These are phyloP conservation scores for Henningerozyma blattae DNA, from an alignment of 805 yeast species.

Conservation along the genomic window DNA sequence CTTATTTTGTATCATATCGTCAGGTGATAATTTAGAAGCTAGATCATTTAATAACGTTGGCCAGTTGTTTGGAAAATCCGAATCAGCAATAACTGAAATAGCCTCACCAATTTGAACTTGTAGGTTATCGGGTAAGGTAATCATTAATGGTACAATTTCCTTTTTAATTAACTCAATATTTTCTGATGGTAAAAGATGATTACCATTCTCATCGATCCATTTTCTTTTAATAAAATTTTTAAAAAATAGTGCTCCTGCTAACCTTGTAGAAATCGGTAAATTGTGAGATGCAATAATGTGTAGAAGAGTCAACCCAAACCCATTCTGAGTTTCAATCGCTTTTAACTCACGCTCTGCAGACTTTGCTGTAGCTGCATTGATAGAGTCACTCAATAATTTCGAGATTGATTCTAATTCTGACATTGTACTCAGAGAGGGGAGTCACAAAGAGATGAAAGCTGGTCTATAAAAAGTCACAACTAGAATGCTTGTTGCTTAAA, in stretches of 20 bases:
- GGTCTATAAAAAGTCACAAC: no score
- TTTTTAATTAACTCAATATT: conserved; percentile 61
- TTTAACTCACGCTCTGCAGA: conserved; percentile 55
- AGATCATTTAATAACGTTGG: conserved; percentile 61
- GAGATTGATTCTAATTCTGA: conserved; percentile 43
- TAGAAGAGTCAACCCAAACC: conserved; percentile 64
- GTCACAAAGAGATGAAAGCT: no score
- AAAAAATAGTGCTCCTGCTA: conserved; percentile 85
- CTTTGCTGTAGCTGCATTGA: conserved; percentile 51
- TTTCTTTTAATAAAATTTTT: conserved; percentile 74
- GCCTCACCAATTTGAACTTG: conserved; percentile 95
- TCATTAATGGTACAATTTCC: conserved; percentile 81
- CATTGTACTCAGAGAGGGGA: no score
- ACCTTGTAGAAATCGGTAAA: conserved; percentile 44
- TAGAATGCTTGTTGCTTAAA: no score
- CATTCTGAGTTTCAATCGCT: conserved; percentile 44
- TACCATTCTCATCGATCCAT: conserved; percentile 89
- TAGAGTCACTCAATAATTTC: conserved; percentile 46
- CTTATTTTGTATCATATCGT: conserved; percentile 63
- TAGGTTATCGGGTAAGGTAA: conserved; percentile 60
- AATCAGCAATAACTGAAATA: conserved; percentile 83
- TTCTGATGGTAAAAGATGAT: conserved; percentile 42
- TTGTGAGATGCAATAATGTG: conserved; percentile 62
- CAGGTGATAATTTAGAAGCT: conserved; percentile 47
- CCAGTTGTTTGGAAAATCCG: conserved; percentile 93